Evolutionary conservation across 2,329 filamentous ascomycete genomes (phyloP), one percentile per base, ranked within the genome.

Genomic region (Coleophoma cylindrospora): DNA sequence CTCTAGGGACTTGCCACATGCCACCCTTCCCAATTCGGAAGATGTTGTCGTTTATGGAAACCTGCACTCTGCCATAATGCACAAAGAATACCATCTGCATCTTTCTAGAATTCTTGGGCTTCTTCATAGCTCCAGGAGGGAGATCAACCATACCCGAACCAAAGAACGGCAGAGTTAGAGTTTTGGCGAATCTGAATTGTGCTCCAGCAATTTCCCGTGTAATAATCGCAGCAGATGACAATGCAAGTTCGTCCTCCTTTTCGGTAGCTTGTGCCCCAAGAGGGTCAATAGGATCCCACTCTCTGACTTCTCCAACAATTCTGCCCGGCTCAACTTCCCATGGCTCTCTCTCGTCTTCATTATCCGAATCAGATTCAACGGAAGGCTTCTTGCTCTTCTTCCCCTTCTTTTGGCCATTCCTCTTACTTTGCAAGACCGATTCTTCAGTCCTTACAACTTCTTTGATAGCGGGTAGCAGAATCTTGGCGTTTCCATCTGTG

Each of bases 31-130:
- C 83, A 56, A 96, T 91, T 50, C 86, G 83, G 66, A 99, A 97
- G 54, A 77, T 74, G 21, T 80, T 86, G 56, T 87, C 81, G 57
- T 87, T 83, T 44, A 95, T 80, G 27, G 83, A 87, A 17, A 96
- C 91, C 57, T 83, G 76, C 17, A 96, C 90, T 56, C 87, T 84
- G 19, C 94, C 94, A 41, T 81, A 79, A 59, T 90, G 86, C 32
- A 99, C 87, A 61, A 95, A 96, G 68, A 97, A 97, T 1, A 88
- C 85, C 86, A 99, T 94, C 65, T 96, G 91, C 89, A 96, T 97
- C 72, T 88, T 91, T 55, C 92, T 80, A 34, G 88, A 87, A 69
- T 96, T 97, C 76, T 97, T 97, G 45, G 86, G 81, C 59, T 85
- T 83, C 74, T 99, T 99, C 64, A 87, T 82, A 33, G 88, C 83